A percentile compares a stretch with the other conserved stretches of the same genome.
Evolutionary conservation across 768 basidiomycete genomes (phyloP).

Genomic region (Lactifluus echinatus): DNA sequence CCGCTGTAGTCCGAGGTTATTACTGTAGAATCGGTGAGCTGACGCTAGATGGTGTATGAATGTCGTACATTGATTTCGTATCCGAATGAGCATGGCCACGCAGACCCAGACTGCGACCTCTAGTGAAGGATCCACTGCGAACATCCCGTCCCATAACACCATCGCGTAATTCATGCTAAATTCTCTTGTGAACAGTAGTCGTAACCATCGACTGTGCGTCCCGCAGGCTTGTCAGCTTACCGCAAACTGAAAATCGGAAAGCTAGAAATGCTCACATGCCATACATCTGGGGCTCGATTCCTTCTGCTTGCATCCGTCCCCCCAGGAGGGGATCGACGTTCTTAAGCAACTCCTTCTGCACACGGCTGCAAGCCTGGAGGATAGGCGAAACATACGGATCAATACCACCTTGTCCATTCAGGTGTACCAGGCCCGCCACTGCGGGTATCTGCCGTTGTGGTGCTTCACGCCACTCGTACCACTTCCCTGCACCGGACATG

Average conservation of each 20-base stretch:
- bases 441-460: slow-evolving; percentile 25
- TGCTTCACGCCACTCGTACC: slow-evolving; percentile 47
- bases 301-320: slow-evolving; percentile 63
- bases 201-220: slow-evolving; percentile 73
- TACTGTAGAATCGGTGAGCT: slow-evolving; percentile 39
- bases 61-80: slow-evolving; percentile 75
- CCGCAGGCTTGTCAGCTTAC: slow-evolving; percentile 11
- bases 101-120: slow-evolving; percentile 80
- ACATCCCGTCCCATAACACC: slow-evolving; percentile 92
- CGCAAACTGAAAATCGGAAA: neutral
- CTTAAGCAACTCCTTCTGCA: slow-evolving; percentile 68
- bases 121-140: slow-evolving; percentile 76
- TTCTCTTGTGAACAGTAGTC: slow-evolving; percentile 89
- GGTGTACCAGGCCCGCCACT: slow-evolving; percentile 38
- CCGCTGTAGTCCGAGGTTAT: slow-evolving; percentile 80
- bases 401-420: slow-evolving; percentile 37
- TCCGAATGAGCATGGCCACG: slow-evolving; percentile 90
- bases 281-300: slow-evolving; percentile 94
- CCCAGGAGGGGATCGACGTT: slow-evolving; percentile 74
- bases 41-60: neutral
- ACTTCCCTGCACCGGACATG: slow-evolving; percentile 72
- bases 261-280: slow-evolving; percentile 60
- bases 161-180: slow-evolving; percentile 74
- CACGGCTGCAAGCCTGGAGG: slow-evolving; percentile 67
- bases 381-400: slow-evolving; percentile 77